Evolutionary conservation across 2,329 filamentous ascomycete species (phyloP).

Genomic region (Penicillium sp.): DNA sequence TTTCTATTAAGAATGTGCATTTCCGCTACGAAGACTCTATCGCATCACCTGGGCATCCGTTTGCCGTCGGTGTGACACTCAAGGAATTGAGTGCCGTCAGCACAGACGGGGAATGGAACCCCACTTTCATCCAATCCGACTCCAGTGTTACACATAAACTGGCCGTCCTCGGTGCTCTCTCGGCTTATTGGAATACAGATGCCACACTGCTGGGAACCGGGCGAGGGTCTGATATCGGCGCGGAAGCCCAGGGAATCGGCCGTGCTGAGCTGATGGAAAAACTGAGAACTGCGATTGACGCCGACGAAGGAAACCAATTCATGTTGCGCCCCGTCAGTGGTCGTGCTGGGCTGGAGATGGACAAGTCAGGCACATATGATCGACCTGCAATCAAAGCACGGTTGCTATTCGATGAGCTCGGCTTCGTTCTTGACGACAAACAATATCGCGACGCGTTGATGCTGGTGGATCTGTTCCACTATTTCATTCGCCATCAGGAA

Average conservation of each 20-base stretch:
- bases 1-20: slow-evolving; percentile 97
- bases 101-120: slow-evolving; percentile 91
- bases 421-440: slow-evolving; percentile 93
- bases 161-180: slow-evolving; percentile 81
- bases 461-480: slow-evolving; percentile 98
- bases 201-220: slow-evolving; percentile 77
- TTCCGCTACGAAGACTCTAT: slow-evolving; percentile 97
- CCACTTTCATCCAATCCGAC: slow-evolving; percentile 90
- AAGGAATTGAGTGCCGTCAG: slow-evolving; percentile 97
- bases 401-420: slow-evolving; percentile 93
- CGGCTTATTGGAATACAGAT: slow-evolving; percentile 98
- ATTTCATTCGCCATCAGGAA: slow-evolving; percentile 95
- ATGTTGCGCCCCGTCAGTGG: slow-evolving; percentile 95
- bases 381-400: slow-evolving; percentile 85
- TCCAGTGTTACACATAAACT: slow-evolving; percentile 85
- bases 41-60: slow-evolving; percentile 90
- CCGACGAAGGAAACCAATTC: slow-evolving; percentile 77
- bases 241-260: slow-evolving; percentile 56
- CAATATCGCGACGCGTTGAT: slow-evolving; percentile 97
- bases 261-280: slow-evolving; percentile 75
- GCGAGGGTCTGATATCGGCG: slow-evolving; percentile 63
- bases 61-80: slow-evolving; percentile 85
- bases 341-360: slow-evolving; percentile 88
- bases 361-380: slow-evolving; percentile 80
- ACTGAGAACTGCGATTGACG: slow-evolving; percentile 77